A percentile compares a stretch with the other conserved stretches of the same genome.
These are phyloP conservation scores for Monilinia polystroma DNA, from an alignment of 2,329 filamentous ascomycete species.

Conservation along the genomic window DNA sequence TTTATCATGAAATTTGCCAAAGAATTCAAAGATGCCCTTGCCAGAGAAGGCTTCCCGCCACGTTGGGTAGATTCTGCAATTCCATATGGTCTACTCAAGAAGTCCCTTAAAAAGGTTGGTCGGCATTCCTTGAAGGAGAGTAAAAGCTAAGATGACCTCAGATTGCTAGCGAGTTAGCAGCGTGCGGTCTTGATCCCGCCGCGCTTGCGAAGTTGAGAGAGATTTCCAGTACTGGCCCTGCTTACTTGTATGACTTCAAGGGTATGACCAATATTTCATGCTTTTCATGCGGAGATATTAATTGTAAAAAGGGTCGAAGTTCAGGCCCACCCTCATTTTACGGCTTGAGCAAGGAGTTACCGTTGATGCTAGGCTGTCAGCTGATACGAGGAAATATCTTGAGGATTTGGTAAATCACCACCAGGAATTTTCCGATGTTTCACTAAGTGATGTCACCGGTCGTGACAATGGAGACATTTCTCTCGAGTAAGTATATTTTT, in stretches of 20 bases:
- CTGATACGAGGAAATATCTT: conserved; percentile 59
- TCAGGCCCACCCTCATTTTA: conserved; percentile 69
- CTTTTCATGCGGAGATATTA: neutral
- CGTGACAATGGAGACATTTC: neutral
- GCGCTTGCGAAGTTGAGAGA: conserved; percentile 26
- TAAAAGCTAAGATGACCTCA: conserved; percentile 12
- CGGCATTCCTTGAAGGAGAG: conserved; percentile 38
- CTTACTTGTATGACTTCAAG: conserved; percentile 56
- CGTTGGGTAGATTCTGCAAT: conserved; percentile 74
- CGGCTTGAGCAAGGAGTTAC: conserved; percentile 64
- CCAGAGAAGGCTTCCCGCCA: conserved; percentile 70
- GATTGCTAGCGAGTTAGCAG: conserved; percentile 22
- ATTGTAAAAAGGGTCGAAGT: conserved; percentile 42
- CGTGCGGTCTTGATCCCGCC: conserved; percentile 16
- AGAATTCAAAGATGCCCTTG: conserved; percentile 68
- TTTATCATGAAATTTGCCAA: conserved; percentile 80
- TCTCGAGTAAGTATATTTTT: neutral
- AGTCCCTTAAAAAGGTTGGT: conserved; percentile 77
- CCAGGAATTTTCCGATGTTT: neutral
- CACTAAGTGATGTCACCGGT: neutral
- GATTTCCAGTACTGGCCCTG: conserved; percentile 21
- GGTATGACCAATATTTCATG: conserved; percentile 42
- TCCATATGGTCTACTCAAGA: conserved; percentile 82
- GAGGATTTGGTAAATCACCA: conserved; percentile 49
- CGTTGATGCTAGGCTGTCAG: conserved; percentile 63